phyloP scores from a whole-genome alignment of 805 yeast genomes.

The Komagataella mondaviorum region DNA sequence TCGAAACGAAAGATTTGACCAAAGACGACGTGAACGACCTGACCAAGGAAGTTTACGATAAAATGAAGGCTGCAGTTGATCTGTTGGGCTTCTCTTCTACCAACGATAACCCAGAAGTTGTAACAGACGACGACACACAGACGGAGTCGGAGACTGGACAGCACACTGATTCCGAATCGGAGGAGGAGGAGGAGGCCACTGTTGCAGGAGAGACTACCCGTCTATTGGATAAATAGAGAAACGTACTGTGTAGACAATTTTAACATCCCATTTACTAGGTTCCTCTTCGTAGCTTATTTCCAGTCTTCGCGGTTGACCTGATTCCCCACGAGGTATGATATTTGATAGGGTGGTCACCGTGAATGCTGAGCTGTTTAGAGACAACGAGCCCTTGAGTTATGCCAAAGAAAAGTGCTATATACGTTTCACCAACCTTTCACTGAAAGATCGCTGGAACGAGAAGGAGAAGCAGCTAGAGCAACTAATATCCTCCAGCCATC shows the following conservation, averaged over 20 bases:
- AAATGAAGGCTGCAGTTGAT: constrained; percentile 34
- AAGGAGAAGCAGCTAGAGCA: not conserved
- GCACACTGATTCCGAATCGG: constrained; percentile 29
- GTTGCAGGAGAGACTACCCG: not conserved
- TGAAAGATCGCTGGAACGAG: not conserved
- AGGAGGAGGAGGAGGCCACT: not conserved
- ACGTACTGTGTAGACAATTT: not conserved
- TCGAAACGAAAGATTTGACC: constrained; percentile 55
- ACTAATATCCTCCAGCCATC: not conserved
- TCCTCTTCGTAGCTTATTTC: too few species aligned
- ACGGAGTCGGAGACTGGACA: constrained; percentile 43
- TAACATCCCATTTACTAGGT: too few species aligned
- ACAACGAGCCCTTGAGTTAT: not conserved
- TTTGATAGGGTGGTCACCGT: not conserved
- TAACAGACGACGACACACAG: not conserved
- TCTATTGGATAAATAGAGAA: not conserved
- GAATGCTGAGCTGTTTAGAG: not conserved
- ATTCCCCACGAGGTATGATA: not conserved
- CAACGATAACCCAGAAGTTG: not conserved
- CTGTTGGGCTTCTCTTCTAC: constrained; percentile 27
- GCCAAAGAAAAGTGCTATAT: not conserved
- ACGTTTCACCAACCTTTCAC: not conserved
- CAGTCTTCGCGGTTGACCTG: not conserved
- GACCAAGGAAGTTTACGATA: constrained; percentile 36
- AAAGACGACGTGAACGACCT: constrained; percentile 59